These are phyloP conservation scores for Nannochloropsis salina DNA, from an alignment of 108 stramenopile species.

Conservation along the genomic window DNA sequence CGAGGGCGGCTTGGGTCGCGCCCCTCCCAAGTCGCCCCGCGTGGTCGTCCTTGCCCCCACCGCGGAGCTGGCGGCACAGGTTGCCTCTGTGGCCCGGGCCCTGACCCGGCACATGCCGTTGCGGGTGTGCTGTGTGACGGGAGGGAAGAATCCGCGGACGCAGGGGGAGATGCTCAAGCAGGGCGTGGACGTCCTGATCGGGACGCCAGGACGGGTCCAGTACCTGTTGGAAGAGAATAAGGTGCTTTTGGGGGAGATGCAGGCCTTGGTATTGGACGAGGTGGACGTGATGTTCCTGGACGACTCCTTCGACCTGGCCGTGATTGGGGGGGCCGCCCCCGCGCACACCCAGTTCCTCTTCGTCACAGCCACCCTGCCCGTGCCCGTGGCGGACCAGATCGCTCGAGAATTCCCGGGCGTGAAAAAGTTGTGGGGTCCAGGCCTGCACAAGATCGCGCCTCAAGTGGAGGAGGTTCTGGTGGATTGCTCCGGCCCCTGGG, in stretches of 20 bases:
- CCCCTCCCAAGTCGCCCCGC: constrained; percentile 33
- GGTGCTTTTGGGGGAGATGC: constrained; percentile 34
- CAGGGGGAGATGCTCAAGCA: constrained; percentile 41
- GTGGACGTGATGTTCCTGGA: constrained; percentile 83
- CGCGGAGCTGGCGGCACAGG: constrained; percentile 75
- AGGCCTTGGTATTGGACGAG: constrained; percentile 74
- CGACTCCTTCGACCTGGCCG: constrained; percentile 75
- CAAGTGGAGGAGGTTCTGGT: constrained; percentile 48
- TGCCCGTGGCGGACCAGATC: constrained; percentile 60
- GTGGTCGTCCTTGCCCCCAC: constrained; percentile 73
- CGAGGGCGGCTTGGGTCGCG: not conserved
- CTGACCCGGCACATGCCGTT: constrained; percentile 42
- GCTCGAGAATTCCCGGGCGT: constrained; percentile 67
- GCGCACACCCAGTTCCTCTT: constrained; percentile 77
- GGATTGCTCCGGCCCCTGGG: constrained; percentile 63
- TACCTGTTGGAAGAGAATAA: constrained; percentile 62
- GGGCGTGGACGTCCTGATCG: constrained; percentile 73
- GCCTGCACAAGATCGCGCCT: constrained; percentile 71
- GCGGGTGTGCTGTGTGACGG: constrained; percentile 51
- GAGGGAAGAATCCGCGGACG: constrained; percentile 32
- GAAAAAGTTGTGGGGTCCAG: constrained; percentile 69
- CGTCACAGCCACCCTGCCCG: constrained; percentile 84
- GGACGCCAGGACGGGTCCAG: constrained; percentile 78
- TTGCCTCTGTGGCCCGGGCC: constrained; percentile 32
- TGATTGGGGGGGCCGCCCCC: constrained; percentile 69